Base-by-base conservation (phyloP, 1,284 basidiomycete genomes). In the Ustilago curta region DNA sequence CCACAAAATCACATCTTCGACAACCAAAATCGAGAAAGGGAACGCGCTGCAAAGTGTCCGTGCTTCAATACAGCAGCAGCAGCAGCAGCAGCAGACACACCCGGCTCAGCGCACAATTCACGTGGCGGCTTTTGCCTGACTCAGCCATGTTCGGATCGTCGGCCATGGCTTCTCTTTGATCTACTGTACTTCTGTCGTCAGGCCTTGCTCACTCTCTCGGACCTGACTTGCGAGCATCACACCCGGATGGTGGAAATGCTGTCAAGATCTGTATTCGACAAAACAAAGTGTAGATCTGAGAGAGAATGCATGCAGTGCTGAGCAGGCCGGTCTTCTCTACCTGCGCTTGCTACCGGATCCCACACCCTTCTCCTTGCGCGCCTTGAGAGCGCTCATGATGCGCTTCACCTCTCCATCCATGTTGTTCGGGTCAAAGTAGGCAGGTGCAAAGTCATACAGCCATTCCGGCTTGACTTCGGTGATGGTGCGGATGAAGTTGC, bases 401-500 rank as follows among this genome's bases (percentile, higher is more conserved):
- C 80, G 69, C 68, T 79, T 80, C 2, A 82, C 70, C 48, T 82
- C 80, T 19, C 80, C 80, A 16, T 80, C 78, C 70, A 81, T 75
- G 45, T 78, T 81, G 60, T 51, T 69, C 11, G 80, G 78, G 81
- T 95, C 92, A 84, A 90, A 99, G 87, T 98, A 98, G 29, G 84
- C 83, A 0, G 89, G 86, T 0, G 94, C 93, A 76, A 88, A 91
- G 83, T 97, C 94, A 44, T 97, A 86, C 18, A 98, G 86, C 94
- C 97, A 98, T 82, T 97, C 95, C 2, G 92, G 89, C 80, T 90
- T 88, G 59, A 98, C 89, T 71, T 95, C 94, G 1, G 94, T 92
- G 21, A 96, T 93, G 0, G 93, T 97, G 42, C 96, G 91, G 80
- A 99, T 95, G 81, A 65, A 89, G 86, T 89, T 84, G 83, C 88